phyloP scores from a whole-genome alignment of 257 asterid species.

The Penstemon newberryi region DNA sequence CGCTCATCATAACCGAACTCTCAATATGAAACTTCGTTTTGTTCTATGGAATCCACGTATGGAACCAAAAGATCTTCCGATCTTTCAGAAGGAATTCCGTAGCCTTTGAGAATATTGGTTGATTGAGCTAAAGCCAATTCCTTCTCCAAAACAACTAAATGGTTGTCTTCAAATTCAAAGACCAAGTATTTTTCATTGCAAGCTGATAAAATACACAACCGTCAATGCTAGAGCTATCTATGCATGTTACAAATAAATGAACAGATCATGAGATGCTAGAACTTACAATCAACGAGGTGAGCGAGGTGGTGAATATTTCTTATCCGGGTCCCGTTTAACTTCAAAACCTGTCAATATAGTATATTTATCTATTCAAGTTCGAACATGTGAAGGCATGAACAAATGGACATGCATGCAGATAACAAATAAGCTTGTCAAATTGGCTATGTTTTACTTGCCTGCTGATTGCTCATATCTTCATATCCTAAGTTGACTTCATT shows the following conservation, averaged over 20 bases:
- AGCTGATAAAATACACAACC: conserved; percentile 35
- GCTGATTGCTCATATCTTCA: too few species aligned
- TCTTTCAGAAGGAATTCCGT: conserved; percentile 87
- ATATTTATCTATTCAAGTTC: too few species aligned
- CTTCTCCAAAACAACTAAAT: conserved; percentile 76
- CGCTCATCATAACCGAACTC: conserved; percentile 75
- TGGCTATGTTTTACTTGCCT: too few species aligned
- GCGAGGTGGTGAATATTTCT: conserved; percentile 91
- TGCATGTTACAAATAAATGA: neutral
- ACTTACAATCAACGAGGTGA: conserved; percentile 86
- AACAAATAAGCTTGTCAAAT: too few species aligned
- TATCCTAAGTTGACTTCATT: too few species aligned
- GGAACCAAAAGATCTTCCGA: conserved; percentile 70
- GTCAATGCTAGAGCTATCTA: conserved; percentile 11
- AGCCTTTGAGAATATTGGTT: conserved; percentile 69
- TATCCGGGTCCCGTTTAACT: conserved; percentile 74
- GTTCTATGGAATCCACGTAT: conserved; percentile 44
- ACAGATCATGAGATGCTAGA: conserved; percentile 19
- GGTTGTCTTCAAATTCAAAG: conserved; percentile 84
- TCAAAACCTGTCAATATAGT: conserved; percentile 66
- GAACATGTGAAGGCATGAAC: too few species aligned
- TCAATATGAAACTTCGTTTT: conserved; percentile 46
- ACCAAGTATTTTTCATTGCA: conserved; percentile 74
- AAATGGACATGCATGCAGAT: too few species aligned
- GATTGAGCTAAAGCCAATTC: conserved; percentile 72